phyloP scores from a whole-genome alignment of 306 rosid species.

The Hylodesmum podocarpum region DNA sequence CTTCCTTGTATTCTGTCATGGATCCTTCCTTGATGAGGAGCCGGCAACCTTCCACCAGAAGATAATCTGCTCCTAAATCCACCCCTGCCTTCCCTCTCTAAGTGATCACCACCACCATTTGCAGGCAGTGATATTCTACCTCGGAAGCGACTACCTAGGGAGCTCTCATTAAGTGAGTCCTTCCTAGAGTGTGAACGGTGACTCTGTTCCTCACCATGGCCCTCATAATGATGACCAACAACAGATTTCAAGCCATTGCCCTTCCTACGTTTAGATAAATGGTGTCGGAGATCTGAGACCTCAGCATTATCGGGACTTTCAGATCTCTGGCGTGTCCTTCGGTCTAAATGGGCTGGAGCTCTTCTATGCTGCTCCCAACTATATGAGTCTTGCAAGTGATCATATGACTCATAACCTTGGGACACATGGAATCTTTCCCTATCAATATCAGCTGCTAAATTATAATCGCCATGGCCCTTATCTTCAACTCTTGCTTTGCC shows the following conservation, averaged over 20 bases:
- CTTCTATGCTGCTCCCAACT: slow-evolving; percentile 76
- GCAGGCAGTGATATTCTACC: slow-evolving; percentile 86
- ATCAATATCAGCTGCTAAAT: slow-evolving; percentile 64
- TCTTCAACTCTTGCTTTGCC: slow-evolving; percentile 71
- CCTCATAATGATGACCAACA: slow-evolving; percentile 58
- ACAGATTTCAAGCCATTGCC: slow-evolving; percentile 77
- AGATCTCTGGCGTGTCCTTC: slow-evolving; percentile 63
- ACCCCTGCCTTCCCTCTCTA: slow-evolving; percentile 70
- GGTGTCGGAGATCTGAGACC: slow-evolving; percentile 75
- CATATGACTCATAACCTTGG: slow-evolving; percentile 64
- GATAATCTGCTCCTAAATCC: slow-evolving; percentile 58
- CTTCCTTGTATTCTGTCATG: slow-evolving; percentile 79
- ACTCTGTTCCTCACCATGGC: slow-evolving; percentile 57
- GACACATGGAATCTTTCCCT: slow-evolving; percentile 55
- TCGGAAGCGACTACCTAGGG: slow-evolving; percentile 67
- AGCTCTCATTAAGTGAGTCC: slow-evolving; percentile 63
- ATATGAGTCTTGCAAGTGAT: slow-evolving; percentile 66
- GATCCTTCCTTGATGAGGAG: slow-evolving; percentile 59
- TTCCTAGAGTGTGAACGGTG: slow-evolving; percentile 44
- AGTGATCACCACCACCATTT: slow-evolving; percentile 40
- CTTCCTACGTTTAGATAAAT: slow-evolving; percentile 77
- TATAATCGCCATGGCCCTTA: slow-evolving; percentile 61
- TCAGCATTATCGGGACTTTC: slow-evolving; percentile 68
- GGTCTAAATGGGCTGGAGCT: slow-evolving; percentile 59
- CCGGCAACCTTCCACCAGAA: slow-evolving; percentile 61